Base-by-base conservation (phyloP, 1,284 basidiomycete species). In the Fomitopsis palustris region DNA sequence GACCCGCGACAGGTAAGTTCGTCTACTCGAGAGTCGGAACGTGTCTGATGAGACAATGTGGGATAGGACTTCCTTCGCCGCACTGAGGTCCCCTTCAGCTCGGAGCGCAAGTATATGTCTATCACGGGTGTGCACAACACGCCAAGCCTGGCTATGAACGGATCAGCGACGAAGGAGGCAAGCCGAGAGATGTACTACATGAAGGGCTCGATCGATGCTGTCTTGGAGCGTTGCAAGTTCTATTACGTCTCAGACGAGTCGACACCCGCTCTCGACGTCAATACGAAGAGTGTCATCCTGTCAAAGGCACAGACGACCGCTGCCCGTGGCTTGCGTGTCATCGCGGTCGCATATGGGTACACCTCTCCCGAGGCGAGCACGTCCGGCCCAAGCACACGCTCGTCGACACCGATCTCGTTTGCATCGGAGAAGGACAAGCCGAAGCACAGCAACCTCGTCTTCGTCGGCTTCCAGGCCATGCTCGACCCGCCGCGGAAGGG, bases 391-490 rank as follows among this genome's bases (percentile, higher is more conserved):
- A 59, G 63, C 9, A 64, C 66, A 62, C 56, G 70, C 61, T 45
- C 72, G 55, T 59, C 70, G 19, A 72, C 72, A 0, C 76, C 75
- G 17, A 64, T 72, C 19, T 65, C 70, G 54, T 39, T 38, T 5
- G 54, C 17, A 39, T n/a, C 39, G 17, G 64, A 68, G 29, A 64
- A 66, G 14, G 78, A 76, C 21, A 67, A 67, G 25, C 80, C 81
- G 60, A 82, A 81, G 67, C n/a, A n/a, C n/a, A 75, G 77, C 31
- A 86, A 87, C 61, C 79, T 98, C 21, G 82, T 96, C 1, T 98
- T 99, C 71, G 90, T 85, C 3, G 96, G 96, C 0, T 94, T 97
- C 75, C 88, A 94, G 70, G 95, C 93, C 3, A 98, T 98, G 95
- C 81, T 92, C 61, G 96, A 98, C 72, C 96, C 96, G 2, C 96